phyloP scores from a whole-genome alignment of 1,284 basidiomycete genomes.

The Ganoderma boninense region DNA sequence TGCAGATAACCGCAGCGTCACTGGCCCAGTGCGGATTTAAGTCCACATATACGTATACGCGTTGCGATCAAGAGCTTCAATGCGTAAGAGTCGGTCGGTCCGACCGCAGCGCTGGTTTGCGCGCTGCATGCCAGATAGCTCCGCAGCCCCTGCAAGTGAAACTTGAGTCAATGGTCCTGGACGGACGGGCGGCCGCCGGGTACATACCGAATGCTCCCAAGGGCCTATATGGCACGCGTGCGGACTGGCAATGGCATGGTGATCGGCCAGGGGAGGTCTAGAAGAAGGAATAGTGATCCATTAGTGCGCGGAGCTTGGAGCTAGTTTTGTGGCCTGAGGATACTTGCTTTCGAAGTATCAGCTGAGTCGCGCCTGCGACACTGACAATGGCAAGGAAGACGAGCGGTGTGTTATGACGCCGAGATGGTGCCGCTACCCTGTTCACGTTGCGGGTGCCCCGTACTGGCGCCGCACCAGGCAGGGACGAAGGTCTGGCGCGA shows the following conservation, averaged over 20 bases:
- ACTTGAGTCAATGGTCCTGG: neutral
- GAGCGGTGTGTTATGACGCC: neutral
- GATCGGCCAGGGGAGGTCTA: neutral
- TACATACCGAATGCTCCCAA: neutral
- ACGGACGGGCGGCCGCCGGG: neutral
- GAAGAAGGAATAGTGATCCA: neutral
- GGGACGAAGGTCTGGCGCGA: neutral
- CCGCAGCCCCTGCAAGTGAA: neutral
- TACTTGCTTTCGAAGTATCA: neutral
- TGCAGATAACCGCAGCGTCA: neutral
- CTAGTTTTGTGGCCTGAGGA: constrained; percentile 1
- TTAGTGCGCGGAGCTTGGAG: constrained; percentile 1
- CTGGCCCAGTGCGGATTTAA: neutral
- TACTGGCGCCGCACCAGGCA: neutral
- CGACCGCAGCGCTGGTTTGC: neutral
- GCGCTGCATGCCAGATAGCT: neutral
- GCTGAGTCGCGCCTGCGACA: neutral
- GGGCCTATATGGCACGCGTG: neutral
- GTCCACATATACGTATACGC: neutral
- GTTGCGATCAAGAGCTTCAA: neutral
- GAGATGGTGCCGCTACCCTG: constrained; percentile 11
- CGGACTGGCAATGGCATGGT: neutral
- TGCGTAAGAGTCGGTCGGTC: neutral
- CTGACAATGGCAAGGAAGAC: neutral
- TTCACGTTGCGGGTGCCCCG: neutral